Base-by-base conservation (phyloP, 2,329 filamentous ascomycete species). In the Fusarium annulatum region DNA sequence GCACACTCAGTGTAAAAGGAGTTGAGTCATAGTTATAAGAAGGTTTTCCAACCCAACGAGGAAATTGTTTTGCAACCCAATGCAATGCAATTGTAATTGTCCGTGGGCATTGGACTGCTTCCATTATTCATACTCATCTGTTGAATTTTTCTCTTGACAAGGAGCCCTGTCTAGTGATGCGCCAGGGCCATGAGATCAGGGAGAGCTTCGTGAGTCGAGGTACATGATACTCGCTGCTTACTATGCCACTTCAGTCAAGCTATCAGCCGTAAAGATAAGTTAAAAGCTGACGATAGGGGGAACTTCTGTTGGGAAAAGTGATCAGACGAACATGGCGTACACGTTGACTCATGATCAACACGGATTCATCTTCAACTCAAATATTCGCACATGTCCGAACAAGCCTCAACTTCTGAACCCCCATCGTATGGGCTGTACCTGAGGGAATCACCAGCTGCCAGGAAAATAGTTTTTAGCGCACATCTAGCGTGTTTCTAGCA, bases 401-500 rank as follows among this genome's bases (percentile, higher is more conserved):
- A 28, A 43, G 34, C 12, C 56, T 43, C 41, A 42, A 26, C 49
- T 49, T 48, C 56, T 21, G 9, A 48, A 42, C 19, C 41, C 30
- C 11, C 33, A 12, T 33, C 33, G 33, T n/a, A 7, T 41, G 39
- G 21, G 30, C 34, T 36, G 52, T 69, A 64, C 67, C 65, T 69
- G 51, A 26, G 51, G 52, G 41, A 46, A 58, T 63, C 67, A 58
- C 64, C 68, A 67, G 49, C 55, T 71, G 71, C 71, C 49, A 66
- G 62, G 58, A 71, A 71, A 60, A 64, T 53, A 66, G 52, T 63
- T 64, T 52, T 67, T 74, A 74, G 71, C 45, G 71, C 36, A 58
- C 49, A 55, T 72, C 67, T 74, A 74, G 71, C 48, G 67, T 60
- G 64, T 52, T 74, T 74, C 71, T 69, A 72, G 71, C 63, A 73